Conservation (phyloP, 163 green algal species). For the Scenedesmus sp. region DNA sequence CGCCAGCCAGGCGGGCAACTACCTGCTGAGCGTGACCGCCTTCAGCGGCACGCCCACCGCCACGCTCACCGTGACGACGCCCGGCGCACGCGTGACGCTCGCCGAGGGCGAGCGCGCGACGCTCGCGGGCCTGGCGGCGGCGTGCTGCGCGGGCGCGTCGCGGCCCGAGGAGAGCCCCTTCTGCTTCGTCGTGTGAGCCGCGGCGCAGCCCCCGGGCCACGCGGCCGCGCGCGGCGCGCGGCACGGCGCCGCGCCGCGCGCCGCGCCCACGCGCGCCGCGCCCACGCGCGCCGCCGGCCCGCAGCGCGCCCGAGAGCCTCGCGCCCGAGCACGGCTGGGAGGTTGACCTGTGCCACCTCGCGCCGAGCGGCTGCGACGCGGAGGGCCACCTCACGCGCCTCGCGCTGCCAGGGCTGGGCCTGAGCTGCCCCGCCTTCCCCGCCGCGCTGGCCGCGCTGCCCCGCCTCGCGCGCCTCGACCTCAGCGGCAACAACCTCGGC, state of each 20-base stretch:
- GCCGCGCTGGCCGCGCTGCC: background rate
- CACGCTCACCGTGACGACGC: background rate
- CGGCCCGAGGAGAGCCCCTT: slow-evolving; percentile 12
- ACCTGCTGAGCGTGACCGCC: slow-evolving; percentile 1
- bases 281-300: background rate
- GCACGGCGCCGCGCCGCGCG: too few species aligned
- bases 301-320: slow-evolving; percentile 22
- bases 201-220: background rate
- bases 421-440: slow-evolving; percentile 15
- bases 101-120: background rate
- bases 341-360: slow-evolving; percentile 34
- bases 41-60: background rate
- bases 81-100: background rate
- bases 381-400: slow-evolving; percentile 16
- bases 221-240: background rate
- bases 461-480: slow-evolving; percentile 12
- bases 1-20: background rate
- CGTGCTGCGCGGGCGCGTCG: slow-evolving; percentile 13
- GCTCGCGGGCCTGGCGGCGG: background rate
- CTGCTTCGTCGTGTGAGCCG: slow-evolving; percentile 28
- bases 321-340: background rate
- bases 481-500: slow-evolving; percentile 28
- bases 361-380: slow-evolving; percentile 19
- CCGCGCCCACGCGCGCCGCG: background rate
- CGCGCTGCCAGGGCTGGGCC: slow-evolving; percentile 12